phyloP scores from a whole-genome alignment of 768 basidiomycete genomes.

The Panaeolus cyanescens region DNA sequence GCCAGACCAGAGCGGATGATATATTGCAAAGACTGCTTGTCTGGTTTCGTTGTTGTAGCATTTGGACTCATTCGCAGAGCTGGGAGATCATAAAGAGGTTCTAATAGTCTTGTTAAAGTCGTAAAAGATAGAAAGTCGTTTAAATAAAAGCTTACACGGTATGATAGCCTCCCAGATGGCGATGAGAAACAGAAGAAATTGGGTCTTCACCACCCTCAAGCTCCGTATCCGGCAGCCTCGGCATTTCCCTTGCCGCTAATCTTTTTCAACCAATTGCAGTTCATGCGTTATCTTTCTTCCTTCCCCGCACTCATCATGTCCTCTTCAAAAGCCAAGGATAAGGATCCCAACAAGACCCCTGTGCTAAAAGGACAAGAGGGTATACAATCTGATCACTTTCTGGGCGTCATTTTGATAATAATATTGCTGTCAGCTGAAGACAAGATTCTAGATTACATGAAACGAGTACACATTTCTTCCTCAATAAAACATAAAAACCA shows the following conservation, averaged over 20 bases:
- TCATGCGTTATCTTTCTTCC: constrained; percentile 8
- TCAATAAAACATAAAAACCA: neutral
- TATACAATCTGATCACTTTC: constrained; percentile 14
- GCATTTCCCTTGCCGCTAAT: constrained; percentile 6
- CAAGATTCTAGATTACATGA: constrained; percentile 76
- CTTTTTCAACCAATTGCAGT: constrained; percentile 4
- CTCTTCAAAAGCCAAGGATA: constrained; percentile 51
- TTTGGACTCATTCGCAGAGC: constrained; percentile 60
- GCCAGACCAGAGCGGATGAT: constrained; percentile 85
- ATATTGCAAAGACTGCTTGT: constrained; percentile 59
- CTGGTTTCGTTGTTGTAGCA: constrained; percentile 46
- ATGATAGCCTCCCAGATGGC: constrained; percentile 12
- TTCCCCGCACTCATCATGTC: constrained; percentile 34
- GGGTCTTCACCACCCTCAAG: constrained; percentile 12
- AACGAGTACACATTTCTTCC: constrained; percentile 45
- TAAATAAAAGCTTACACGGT: constrained; percentile 1
- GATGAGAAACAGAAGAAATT: constrained; percentile 13
- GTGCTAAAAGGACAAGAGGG: constrained; percentile 80
- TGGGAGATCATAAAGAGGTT: constrained; percentile 34
- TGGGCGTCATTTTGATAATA: neutral
- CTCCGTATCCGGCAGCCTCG: constrained; percentile 15
- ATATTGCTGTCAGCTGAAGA: constrained; percentile 58
- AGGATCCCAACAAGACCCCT: constrained; percentile 49
- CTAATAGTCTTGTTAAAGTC: neutral
- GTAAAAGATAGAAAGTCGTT: constrained; percentile 1